Evolutionary conservation across 2,329 filamentous ascomycete species (phyloP).

Genomic region (Fusarium marasasianum): DNA sequence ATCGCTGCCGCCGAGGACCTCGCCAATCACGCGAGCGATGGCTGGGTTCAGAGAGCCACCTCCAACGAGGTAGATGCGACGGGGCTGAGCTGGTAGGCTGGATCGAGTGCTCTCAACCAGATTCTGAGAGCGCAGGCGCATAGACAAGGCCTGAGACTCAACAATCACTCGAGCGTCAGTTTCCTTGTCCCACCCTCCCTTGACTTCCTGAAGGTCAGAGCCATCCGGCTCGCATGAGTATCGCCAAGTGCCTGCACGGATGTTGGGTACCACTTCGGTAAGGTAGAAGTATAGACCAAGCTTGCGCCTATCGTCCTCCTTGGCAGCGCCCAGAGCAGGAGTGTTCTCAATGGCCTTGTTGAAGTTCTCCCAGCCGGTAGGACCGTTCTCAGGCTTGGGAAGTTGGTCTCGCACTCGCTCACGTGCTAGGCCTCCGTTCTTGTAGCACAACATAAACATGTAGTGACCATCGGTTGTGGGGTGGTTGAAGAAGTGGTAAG

Average conservation of each 20-base stretch:
- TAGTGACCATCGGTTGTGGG: conserved; percentile 89
- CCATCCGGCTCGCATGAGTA: conserved; percentile 71
- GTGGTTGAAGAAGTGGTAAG: conserved; percentile 98
- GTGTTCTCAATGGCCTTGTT: conserved; percentile 76
- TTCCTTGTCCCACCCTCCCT: conserved; percentile 57
- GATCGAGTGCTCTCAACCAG: conserved; percentile 70
- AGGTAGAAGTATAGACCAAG: conserved; percentile 95
- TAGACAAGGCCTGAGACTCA: conserved; percentile 93
- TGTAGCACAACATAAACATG: conserved; percentile 99
- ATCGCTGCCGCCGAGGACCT: conserved; percentile 88
- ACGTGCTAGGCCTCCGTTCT: conserved; percentile 93
- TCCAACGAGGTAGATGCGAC: conserved; percentile 92
- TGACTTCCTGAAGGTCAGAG: conserved; percentile 55
- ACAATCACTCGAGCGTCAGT: conserved; percentile 88
- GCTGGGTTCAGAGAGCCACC: conserved; percentile 90
- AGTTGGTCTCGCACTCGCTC: conserved; percentile 88
- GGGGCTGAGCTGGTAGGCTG: conserved; percentile 80
- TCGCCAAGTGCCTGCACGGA: conserved; percentile 86
- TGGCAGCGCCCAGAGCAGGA: conserved; percentile 72
- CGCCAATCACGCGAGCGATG: conserved; percentile 84
- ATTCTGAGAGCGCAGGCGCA: conserved; percentile 83
- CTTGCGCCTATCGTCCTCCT: conserved; percentile 68
- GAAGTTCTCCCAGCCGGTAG: conserved; percentile 80
- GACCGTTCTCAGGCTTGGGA: conserved; percentile 58
- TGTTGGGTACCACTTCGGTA: conserved; percentile 94